phyloP scores from a whole-genome alignment of 306 rosid species.

The Vicia villosa region DNA sequence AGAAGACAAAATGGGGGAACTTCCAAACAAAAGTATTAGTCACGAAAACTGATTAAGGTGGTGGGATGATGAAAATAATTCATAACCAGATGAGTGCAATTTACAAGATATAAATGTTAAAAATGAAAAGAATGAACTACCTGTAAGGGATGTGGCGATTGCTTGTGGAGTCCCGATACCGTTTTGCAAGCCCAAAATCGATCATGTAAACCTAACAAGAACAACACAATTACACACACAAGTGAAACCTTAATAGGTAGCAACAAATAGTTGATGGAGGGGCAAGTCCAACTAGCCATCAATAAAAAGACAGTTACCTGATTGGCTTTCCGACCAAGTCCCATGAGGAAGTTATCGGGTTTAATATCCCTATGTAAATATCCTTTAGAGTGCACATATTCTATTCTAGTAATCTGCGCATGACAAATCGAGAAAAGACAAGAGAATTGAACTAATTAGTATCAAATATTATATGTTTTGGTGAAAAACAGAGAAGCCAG shows the following conservation, averaged over 20 bases:
- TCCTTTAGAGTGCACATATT: conserved; percentile 91
- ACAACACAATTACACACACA: conserved; percentile 15
- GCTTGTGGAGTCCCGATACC: conserved; percentile 82
- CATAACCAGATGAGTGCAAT: neutral
- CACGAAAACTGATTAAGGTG: conserved; percentile 6
- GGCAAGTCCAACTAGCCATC: neutral
- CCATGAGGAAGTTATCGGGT: conserved; percentile 98
- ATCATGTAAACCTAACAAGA: conserved; percentile 79
- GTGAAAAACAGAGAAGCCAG: neutral
- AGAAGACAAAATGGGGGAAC: conserved; percentile 4
- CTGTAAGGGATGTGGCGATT: conserved; percentile 93
- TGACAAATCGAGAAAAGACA: neutral
- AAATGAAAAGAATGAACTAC: conserved; percentile 39
- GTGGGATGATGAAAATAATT: conserved; percentile 16
- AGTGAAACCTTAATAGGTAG: neutral
- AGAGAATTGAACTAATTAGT: neutral
- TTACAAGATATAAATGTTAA: conserved; percentile 11
- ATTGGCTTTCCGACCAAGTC: conserved; percentile 95
- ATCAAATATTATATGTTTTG: conserved; percentile 15
- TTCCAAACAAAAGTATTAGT: neutral
- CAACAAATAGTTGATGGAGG: conserved; percentile 16
- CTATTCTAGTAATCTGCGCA: conserved; percentile 79
- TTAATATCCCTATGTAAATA: conserved; percentile 92
- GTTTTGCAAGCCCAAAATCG: conserved; percentile 95
- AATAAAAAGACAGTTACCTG: conserved; percentile 60